A percentile compares a stretch with the other conserved stretches of the same genome.
phyloP scores from a whole-genome alignment of 345 rosid species.

The Eucalyptus tenuipes region DNA sequence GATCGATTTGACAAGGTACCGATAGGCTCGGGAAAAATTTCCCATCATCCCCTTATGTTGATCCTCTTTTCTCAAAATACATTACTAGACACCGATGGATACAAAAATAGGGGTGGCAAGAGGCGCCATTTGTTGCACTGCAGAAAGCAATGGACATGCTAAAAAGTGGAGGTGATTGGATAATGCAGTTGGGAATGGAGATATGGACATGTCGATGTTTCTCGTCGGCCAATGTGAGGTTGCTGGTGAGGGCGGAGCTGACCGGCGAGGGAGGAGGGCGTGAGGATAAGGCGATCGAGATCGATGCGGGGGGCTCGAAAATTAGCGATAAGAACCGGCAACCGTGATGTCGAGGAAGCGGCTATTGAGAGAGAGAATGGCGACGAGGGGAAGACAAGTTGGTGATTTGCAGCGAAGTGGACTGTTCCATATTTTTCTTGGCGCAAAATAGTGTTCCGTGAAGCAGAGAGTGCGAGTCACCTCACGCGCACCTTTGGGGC shows the following conservation, averaged over 20 bases:
- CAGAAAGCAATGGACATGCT: neutral
- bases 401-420: neutral
- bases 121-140: neutral
- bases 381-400: neutral
- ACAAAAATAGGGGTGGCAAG: neutral
- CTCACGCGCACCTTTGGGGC: neutral
- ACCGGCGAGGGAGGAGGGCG: neutral
- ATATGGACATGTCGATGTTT: neutral
- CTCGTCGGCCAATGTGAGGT: neutral
- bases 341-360: neutral
- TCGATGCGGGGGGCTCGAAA: neutral
- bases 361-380: neutral
- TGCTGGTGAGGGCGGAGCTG: neutral
- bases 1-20: neutral
- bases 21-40: neutral
- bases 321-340: neutral
- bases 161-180: neutral
- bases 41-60: neutral
- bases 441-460: neutral
- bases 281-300: neutral
- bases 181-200: neutral
- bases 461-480: neutral
- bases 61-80: neutral
- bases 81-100: neutral
- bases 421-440: neutral